A percentile compares a stretch with the other conserved stretches of the same genome.
phyloP scores from a whole-genome alignment of 805 yeast genomes.

The Kurtzmaniella cleridarum region DNA sequence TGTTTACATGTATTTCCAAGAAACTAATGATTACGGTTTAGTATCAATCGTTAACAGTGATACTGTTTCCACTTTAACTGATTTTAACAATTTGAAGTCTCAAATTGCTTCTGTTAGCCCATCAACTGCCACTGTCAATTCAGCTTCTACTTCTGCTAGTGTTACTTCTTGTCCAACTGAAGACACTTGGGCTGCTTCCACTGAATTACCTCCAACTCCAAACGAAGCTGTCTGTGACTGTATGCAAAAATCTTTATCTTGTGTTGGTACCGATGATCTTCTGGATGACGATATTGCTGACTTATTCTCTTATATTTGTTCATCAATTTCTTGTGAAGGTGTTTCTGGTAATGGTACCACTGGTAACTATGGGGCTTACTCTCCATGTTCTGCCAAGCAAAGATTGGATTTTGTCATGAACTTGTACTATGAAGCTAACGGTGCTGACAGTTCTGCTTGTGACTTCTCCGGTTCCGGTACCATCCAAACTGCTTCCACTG shows the following conservation, averaged over 20 bases:
- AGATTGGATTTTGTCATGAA: slow-evolving; percentile 35
- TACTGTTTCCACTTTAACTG: slow-evolving; percentile 54
- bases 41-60: slow-evolving; percentile 46
- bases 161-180: slow-evolving; percentile 33
- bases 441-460: slow-evolving; percentile 25
- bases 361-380: slow-evolving; percentile 39
- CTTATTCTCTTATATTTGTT: slow-evolving; percentile 32
- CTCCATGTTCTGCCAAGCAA: slow-evolving; percentile 31
- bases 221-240: slow-evolving; percentile 32
- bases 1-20: slow-evolving; percentile 80
- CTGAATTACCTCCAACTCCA: slow-evolving; percentile 41
- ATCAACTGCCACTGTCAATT: slow-evolving; percentile 13
- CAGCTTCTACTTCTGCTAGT: slow-evolving; percentile 15
- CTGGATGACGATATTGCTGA: slow-evolving; percentile 26
- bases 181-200: slow-evolving; percentile 33
- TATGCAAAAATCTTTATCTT: slow-evolving; percentile 25
- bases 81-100: slow-evolving; percentile 57
- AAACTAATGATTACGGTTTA: slow-evolving; percentile 69
- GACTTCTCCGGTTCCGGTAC: slow-evolving; percentile 36
- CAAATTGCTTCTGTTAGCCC: slow-evolving; percentile 48
- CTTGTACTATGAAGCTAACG: slow-evolving; percentile 31
- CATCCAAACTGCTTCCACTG: slow-evolving; percentile 26
- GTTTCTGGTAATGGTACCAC: slow-evolving; percentile 32
- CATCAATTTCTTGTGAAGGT: slow-evolving; percentile 30
- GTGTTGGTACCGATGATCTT: slow-evolving; percentile 29